Conservation (phyloP, 495 filamentous ascomycete species). For the Parmelia sp. region DNA sequence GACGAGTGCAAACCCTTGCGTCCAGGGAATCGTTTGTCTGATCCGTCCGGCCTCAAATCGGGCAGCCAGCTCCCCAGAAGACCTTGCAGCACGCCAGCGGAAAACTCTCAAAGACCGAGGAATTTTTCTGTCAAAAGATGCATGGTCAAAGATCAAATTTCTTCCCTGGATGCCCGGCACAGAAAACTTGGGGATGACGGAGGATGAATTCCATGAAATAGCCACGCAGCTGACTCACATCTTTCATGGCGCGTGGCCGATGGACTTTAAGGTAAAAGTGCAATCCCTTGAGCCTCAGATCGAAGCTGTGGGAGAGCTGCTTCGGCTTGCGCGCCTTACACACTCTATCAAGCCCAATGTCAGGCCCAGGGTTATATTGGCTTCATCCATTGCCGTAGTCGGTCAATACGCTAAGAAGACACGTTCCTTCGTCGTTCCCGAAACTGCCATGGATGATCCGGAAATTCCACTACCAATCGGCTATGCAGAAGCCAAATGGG, state of each 20-base stretch:
- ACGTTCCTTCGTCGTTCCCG: slow-evolving; percentile 14
- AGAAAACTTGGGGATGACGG: slow-evolving; percentile 35
- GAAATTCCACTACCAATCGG: slow-evolving; percentile 19
- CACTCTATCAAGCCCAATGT: slow-evolving; percentile 7
- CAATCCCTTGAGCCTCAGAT: slow-evolving; percentile 42
- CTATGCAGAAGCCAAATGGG: slow-evolving; percentile 34
- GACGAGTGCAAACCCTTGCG: no score
- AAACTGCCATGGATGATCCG: slow-evolving; percentile 8
- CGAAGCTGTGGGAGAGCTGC: slow-evolving; percentile 34
- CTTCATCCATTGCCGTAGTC: slow-evolving; percentile 28
- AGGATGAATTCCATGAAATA: slow-evolving; percentile 31
- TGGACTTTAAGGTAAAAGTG: slow-evolving; percentile 39
- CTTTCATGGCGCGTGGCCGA: slow-evolving; percentile 49
- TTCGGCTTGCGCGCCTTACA: slow-evolving; percentile 32
- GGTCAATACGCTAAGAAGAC: slow-evolving; percentile 2
- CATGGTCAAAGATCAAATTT: slow-evolving; percentile 14
- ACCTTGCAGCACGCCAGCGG: not conserved
- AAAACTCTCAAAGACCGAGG: slow-evolving; percentile 15
- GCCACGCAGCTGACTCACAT: slow-evolving; percentile 40
- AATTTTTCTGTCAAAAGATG: slow-evolving; percentile 24
- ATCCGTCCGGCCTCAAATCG: no score
- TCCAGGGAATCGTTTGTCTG: no score
- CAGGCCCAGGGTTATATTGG: slow-evolving; percentile 22
- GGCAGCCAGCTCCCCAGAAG: slow-evolving; percentile 8
- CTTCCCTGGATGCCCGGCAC: slow-evolving; percentile 13